Base-by-base conservation (phyloP, 1,284 basidiomycete genomes). In the Coniferiporia sulphurascens region DNA sequence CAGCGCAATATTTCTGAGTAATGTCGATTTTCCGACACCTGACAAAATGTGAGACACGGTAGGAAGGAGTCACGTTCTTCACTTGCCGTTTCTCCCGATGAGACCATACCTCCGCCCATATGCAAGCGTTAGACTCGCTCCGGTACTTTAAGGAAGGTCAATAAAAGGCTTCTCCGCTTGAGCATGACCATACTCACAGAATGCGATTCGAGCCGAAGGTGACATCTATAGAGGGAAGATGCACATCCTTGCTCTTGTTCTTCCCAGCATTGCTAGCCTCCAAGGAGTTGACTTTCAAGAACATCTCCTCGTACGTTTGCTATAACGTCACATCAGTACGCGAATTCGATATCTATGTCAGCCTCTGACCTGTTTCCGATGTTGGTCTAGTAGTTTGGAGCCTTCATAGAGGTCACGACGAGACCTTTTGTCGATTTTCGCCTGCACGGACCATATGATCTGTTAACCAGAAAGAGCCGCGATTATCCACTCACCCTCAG, bases 261-360 rank as follows among this genome's bases (percentile, higher is more conserved):
- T 95, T 97, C 44, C 89, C 79, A 6, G 85, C 77, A 1, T 82
- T 79, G 35, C 84, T 84, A 1, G 91, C 85, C 73, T 97, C 93
- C 62, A 99, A 75, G 52, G 97, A 94, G 75, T 99, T 99, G 77
- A 99, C 95, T 86, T 88, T 93, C 89, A 99, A 92, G 77, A 96
- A 99, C 86, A 98, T 89, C 71, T 98, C 96, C 72, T 98, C 95
- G 77, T 98, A 98, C 27, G 87, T 86, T 87, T 96, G 91, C 86
- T n/a, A 49, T 19, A 43, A 22, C n/a, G 27, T 12, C 17, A 54
- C 21, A 19, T 21, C 35, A 36, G 38, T 60, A 34, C 66, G 64
- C 63, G 65, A 44, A 36, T 35, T 17, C 32, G 15, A 21, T 41
- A 13, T 21, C 27, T 8, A 43, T n/a, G 41, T 27, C 5, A 19